Evolutionary conservation across 2,329 filamentous ascomycete species (phyloP).

Genomic region (Epichloe coenophiala): DNA sequence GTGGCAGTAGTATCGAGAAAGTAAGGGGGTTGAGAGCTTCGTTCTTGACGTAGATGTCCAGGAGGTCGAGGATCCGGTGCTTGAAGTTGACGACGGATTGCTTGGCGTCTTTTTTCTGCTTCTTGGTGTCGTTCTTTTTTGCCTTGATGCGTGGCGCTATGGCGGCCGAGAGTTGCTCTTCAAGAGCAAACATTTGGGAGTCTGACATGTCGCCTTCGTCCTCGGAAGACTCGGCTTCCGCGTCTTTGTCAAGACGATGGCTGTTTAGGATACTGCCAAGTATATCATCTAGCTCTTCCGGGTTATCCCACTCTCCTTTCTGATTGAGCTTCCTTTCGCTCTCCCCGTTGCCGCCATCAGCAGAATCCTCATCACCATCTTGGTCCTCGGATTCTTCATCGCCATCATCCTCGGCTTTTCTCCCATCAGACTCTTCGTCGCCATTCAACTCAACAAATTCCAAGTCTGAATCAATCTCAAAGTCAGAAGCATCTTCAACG

Average conservation of each 20-base stretch:
- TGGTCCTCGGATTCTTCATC: slow-evolving; percentile 10
- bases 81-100: slow-evolving; percentile 91
- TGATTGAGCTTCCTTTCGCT: slow-evolving; percentile 27
- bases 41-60: slow-evolving; percentile 73
- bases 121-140: slow-evolving; percentile 50
- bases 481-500: slow-evolving; percentile 5
- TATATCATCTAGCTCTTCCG: slow-evolving; percentile 51
- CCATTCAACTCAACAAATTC: slow-evolving; percentile 34
- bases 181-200: slow-evolving; percentile 85
- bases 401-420: slow-evolving; percentile 11
- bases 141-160: slow-evolving; percentile 63
- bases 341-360: slow-evolving; percentile 29
- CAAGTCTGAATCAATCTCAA: slow-evolving; percentile 28
- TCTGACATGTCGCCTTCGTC: slow-evolving; percentile 81
- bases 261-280: slow-evolving; percentile 68
- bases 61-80: slow-evolving; percentile 76
- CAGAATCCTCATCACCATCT: slow-evolving; percentile 7
- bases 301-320: slow-evolving; percentile 26
- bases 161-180: slow-evolving; percentile 70
- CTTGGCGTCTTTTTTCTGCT: slow-evolving; percentile 76
- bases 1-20: slow-evolving; percentile 58
- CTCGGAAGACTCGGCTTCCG: slow-evolving; percentile 40
- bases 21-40: slow-evolving; percentile 54
- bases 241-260: slow-evolving; percentile 47
- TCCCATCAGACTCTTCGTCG: slow-evolving; percentile 24